These are phyloP conservation scores for Saccharomyces kudriavzevii DNA, from an alignment of 805 yeast species.

Conservation along the genomic window DNA sequence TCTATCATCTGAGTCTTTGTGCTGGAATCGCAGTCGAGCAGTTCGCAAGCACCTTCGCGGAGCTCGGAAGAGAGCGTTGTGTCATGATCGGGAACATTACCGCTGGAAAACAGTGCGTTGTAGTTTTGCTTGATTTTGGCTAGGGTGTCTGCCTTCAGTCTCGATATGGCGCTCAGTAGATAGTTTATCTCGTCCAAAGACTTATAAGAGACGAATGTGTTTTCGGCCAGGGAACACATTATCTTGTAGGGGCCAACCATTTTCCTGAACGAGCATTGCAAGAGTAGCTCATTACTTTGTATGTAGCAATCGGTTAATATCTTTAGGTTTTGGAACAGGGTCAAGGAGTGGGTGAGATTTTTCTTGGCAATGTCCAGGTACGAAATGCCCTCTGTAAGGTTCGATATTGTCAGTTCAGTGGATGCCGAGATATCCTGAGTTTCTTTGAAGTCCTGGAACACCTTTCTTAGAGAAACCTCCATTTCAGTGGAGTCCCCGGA, in stretches of 20 bases:
- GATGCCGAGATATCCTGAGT: constrained; percentile 75
- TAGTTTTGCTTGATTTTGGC: constrained; percentile 15
- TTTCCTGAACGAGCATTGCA: constrained; percentile 13
- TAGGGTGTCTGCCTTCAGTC: constrained; percentile 20
- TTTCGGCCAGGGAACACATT: constrained; percentile 28
- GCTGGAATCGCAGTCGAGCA: constrained; percentile 55
- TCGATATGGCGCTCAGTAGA: constrained; percentile 22
- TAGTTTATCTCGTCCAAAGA: constrained; percentile 57
- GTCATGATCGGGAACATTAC: constrained; percentile 7
- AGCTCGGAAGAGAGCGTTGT: constrained; percentile 24
- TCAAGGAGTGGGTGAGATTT: constrained; percentile 78
- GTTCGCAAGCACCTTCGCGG: constrained; percentile 56
- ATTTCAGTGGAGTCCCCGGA: not conserved
- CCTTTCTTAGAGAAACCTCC: constrained; percentile 19
- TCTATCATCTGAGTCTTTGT: constrained; percentile 52
- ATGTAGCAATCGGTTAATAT: constrained; percentile 53
- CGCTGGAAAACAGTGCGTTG: constrained; percentile 8
- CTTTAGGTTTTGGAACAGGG: constrained; percentile 75
- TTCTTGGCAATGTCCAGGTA: constrained; percentile 72
- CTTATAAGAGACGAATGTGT: constrained; percentile 52
- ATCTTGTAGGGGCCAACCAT: constrained; percentile 26
- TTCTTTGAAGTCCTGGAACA: constrained; percentile 45
- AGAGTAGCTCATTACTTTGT: constrained; percentile 15
- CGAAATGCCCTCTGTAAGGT: constrained; percentile 71
- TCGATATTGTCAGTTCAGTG: constrained; percentile 56